A percentile compares a stretch with the other conserved stretches of the same genome.
phyloP scores from a whole-genome alignment of 441 rosid species.

The Populus hybrid region DNA sequence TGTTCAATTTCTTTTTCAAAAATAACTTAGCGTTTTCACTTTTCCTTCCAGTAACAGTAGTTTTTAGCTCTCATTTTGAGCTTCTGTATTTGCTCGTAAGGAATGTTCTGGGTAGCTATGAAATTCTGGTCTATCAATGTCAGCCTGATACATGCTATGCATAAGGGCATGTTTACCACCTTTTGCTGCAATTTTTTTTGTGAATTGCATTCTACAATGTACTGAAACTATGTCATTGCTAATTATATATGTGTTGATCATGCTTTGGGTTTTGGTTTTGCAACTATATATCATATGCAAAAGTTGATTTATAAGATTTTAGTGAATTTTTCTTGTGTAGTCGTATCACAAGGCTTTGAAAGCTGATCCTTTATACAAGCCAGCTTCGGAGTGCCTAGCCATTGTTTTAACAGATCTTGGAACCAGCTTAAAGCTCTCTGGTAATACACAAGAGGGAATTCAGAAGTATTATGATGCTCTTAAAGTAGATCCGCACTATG shows the following conservation, averaged over 20 bases:
- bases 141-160: neutral
- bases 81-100: neutral
- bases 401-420: slow-evolving; percentile 94
- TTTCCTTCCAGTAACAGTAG: neutral
- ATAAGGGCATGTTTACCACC: neutral
- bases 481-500: slow-evolving; percentile 86
- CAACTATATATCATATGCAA: neutral
- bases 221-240: neutral
- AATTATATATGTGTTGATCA: neutral
- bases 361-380: slow-evolving; percentile 80
- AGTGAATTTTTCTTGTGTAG: slow-evolving; percentile 38
- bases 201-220: neutral
- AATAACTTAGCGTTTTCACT: no score
- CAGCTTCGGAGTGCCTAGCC: slow-evolving; percentile 91
- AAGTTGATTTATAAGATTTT: slow-evolving; percentile 5
- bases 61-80: neutral
- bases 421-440: slow-evolving; percentile 91
- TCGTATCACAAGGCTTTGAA: slow-evolving; percentile 85
- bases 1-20: no score
- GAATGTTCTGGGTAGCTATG: neutral
- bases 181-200: neutral
- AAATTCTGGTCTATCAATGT: neutral
- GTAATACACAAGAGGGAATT: slow-evolving; percentile 91
- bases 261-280: neutral
- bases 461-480: slow-evolving; percentile 97